These are phyloP conservation scores for Vanrija sp. DNA, from an alignment of 1,284 basidiomycete species.

Conservation along the genomic window DNA sequence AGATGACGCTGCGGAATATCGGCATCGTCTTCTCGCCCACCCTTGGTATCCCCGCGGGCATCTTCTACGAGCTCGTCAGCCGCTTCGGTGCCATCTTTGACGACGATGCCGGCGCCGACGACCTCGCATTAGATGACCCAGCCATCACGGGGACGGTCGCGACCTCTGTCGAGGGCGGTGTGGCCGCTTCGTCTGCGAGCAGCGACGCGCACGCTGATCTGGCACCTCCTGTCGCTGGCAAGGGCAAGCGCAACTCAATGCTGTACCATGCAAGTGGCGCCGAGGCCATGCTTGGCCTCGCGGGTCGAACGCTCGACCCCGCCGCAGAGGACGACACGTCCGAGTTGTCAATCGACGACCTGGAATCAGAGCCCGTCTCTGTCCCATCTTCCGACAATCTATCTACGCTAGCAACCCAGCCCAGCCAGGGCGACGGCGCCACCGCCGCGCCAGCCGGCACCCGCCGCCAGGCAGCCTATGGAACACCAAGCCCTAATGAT, in stretches of 20 bases:
- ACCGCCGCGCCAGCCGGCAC: too few relatives aligned
- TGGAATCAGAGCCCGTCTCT: slow-evolving; percentile 9
- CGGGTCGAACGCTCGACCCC: slow-evolving; percentile 41
- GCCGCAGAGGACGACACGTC: slow-evolving; percentile 12
- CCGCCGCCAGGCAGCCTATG: too few relatives aligned
- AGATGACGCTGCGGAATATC: slow-evolving; percentile 98
- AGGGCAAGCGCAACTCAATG: slow-evolving; percentile 45
- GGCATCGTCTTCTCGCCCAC: slow-evolving; percentile 97
- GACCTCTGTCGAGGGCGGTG: slow-evolving; percentile 40
- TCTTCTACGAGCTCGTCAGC: slow-evolving; percentile 86
- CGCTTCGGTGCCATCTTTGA: slow-evolving; percentile 88
- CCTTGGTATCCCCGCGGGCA: slow-evolving; percentile 87
- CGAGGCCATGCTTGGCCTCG: slow-evolving; percentile 42
- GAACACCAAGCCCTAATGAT: too few relatives aligned
- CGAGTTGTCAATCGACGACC: slow-evolving; percentile 16
- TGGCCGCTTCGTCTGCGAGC: not conserved
- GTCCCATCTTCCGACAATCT: too few relatives aligned
- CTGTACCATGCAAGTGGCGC: slow-evolving; percentile 45
- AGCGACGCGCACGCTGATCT: not conserved
- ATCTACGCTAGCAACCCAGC: too few relatives aligned
- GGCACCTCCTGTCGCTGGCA: slow-evolving; percentile 9
- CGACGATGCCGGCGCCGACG: slow-evolving; percentile 48
- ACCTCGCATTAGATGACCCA: slow-evolving; percentile 16
- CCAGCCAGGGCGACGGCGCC: too few relatives aligned
- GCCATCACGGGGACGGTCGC: slow-evolving; percentile 9